Percentiles rank a stretch among this genome's conserved stretches.
Evolutionary conservation across 2,329 filamentous ascomycete species (phyloP).

Genomic region (Penicillium verrucosum): DNA sequence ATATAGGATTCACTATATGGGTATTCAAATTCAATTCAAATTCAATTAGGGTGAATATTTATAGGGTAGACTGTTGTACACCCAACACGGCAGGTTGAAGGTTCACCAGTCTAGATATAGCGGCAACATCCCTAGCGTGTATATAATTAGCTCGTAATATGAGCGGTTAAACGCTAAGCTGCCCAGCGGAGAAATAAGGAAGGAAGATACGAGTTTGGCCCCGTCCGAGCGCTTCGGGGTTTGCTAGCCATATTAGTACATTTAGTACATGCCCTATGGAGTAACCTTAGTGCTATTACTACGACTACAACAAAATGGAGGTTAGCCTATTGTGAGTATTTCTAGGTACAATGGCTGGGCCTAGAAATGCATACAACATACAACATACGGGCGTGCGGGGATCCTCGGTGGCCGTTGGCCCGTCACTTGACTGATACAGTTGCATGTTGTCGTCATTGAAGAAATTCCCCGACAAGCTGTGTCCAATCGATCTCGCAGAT

Average conservation of each 20-base stretch:
- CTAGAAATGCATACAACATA: no score
- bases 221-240: conserved; percentile 4
- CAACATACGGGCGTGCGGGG: neutral
- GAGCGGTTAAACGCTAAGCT: neutral
- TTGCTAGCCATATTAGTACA: neutral
- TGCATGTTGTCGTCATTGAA: conserved; percentile 3
- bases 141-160: neutral
- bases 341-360: neutral
- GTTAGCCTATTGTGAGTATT: neutral
- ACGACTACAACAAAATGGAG: neutral
- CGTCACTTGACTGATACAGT: neutral
- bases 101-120: neutral
- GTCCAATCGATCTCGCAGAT: conserved; percentile 2
- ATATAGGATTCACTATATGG: no score
- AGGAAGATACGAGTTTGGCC: neutral
- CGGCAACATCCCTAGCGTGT: neutral
- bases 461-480: neutral
- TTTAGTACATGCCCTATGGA: neutral
- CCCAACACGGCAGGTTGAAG: neutral
- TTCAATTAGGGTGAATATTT: no score
- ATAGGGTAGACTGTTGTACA: no score
- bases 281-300: neutral
- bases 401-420: conserved; percentile 1
- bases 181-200: neutral
- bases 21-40: no score